A percentile compares a stretch with the other conserved stretches of the same genome.
phyloP scores from a whole-genome alignment of 306 rosid species.

The Vachellia collinsii region DNA sequence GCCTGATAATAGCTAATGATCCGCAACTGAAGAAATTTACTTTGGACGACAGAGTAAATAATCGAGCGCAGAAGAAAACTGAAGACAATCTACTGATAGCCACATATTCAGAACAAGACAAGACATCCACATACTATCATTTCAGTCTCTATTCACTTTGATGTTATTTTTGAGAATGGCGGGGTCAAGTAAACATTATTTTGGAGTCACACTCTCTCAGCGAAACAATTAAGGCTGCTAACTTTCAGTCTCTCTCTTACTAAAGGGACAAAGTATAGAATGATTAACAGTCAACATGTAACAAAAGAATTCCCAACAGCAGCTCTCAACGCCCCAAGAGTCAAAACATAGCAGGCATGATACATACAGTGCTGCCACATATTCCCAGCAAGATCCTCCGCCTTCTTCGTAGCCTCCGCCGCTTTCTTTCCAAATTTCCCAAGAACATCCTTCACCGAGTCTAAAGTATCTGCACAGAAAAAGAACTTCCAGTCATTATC shows the following conservation, averaged over 20 bases:
- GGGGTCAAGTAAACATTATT: background rate
- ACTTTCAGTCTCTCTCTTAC: background rate
- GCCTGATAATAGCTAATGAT: background rate
- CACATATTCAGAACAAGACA: background rate
- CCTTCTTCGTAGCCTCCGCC: slow-evolving; percentile 70
- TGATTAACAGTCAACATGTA: background rate
- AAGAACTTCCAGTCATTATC: background rate
- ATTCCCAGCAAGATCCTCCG: slow-evolving; percentile 79
- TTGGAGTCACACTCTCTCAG: background rate
- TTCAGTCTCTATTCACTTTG: background rate
- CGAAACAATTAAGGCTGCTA: background rate
- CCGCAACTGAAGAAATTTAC: background rate
- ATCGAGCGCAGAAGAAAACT: background rate
- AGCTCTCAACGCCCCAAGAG: background rate
- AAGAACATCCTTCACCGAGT: slow-evolving; percentile 64
- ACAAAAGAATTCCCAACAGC: background rate
- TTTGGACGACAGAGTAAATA: background rate
- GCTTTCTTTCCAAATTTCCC: slow-evolving; percentile 79
- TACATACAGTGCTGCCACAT: slow-evolving; percentile 79
- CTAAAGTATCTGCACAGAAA: slow-evolving; percentile 53
- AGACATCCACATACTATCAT: background rate
- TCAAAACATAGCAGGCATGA: background rate
- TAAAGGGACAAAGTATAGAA: background rate
- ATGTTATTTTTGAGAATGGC: background rate
- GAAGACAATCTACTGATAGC: background rate